These are phyloP conservation scores for Fusarium kyushuense DNA, from an alignment of 2,329 filamentous ascomycete genomes.

Conservation along the genomic window DNA sequence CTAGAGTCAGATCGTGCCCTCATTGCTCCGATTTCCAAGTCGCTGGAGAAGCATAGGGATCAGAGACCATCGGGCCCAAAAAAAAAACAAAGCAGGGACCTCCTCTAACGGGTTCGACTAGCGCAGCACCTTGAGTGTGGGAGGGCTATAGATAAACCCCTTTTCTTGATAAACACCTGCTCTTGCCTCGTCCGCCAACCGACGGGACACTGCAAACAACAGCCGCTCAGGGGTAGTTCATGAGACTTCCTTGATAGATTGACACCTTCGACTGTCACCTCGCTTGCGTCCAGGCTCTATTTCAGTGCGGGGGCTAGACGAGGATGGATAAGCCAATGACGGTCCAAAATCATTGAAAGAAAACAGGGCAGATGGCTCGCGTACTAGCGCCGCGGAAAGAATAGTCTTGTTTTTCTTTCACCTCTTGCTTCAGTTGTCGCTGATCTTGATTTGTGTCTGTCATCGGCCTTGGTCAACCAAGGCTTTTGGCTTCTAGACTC, in stretches of 20 bases:
- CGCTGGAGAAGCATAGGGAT: constrained; percentile 44
- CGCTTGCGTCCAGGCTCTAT: constrained; percentile 12
- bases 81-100: constrained; percentile 45
- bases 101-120: constrained; percentile 37
- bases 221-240: not conserved
- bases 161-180: not conserved
- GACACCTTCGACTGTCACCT: constrained; percentile 18
- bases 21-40: constrained; percentile 53
- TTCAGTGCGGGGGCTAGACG: constrained; percentile 31
- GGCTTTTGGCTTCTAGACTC: constrained; percentile 20
- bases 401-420: constrained; percentile 25
- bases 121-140: constrained; percentile 2
- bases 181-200: not conserved
- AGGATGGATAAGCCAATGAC: not conserved
- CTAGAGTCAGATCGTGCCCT: constrained; percentile 47
- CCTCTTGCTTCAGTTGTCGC: not conserved
- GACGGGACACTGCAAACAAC: not conserved
- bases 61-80: constrained; percentile 48
- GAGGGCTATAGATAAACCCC: constrained; percentile 2
- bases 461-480: constrained; percentile 47
- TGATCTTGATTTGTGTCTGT: constrained; percentile 54
- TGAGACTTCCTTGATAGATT: not conserved
- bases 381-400: not conserved
- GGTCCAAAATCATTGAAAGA: not conserved
- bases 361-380: not conserved